phyloP scores from a whole-genome alignment of 805 yeast genomes.

The Kuraishia piskuri region DNA sequence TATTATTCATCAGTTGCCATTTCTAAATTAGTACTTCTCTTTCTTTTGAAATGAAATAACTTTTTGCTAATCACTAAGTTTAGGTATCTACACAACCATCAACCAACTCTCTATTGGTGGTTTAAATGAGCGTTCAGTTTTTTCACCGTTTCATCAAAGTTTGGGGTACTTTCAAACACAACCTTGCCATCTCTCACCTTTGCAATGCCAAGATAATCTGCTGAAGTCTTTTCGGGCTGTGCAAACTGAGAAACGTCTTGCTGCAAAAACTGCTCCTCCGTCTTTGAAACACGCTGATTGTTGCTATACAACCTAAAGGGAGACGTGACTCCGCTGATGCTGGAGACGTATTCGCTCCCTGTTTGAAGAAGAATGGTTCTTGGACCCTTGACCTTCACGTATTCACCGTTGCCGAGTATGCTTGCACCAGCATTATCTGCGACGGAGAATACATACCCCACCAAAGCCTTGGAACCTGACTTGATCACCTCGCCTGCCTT shows the following conservation, averaged over 20 bases:
- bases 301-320: slow-evolving; percentile 4
- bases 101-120: background rate
- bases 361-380: slow-evolving; percentile 41
- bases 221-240: slow-evolving; percentile 12
- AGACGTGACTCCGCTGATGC: slow-evolving; percentile 13
- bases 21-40: too few species aligned
- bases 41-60: background rate
- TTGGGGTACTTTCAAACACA: slow-evolving; percentile 33
- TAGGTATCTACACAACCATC: background rate
- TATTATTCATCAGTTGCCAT: background rate
- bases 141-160: slow-evolving; percentile 27
- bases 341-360: slow-evolving; percentile 18
- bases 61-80: background rate
- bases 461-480: background rate
- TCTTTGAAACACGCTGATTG: slow-evolving; percentile 3
- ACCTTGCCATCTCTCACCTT: slow-evolving; percentile 33
- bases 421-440: slow-evolving; percentile 10
- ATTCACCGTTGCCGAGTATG: slow-evolving; percentile 30
- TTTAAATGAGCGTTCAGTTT: slow-evolving; percentile 9
- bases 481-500: background rate
- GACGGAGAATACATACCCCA: background rate
- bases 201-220: slow-evolving; percentile 41
- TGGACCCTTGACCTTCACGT: slow-evolving; percentile 47
- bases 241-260: background rate
- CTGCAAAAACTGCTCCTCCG: slow-evolving; percentile 14